Evolutionary conservation across 2,329 filamentous ascomycete genomes (phyloP), one percentile per base, ranked within the genome.

Genomic region (Pseudogymnoascus destructans): DNA sequence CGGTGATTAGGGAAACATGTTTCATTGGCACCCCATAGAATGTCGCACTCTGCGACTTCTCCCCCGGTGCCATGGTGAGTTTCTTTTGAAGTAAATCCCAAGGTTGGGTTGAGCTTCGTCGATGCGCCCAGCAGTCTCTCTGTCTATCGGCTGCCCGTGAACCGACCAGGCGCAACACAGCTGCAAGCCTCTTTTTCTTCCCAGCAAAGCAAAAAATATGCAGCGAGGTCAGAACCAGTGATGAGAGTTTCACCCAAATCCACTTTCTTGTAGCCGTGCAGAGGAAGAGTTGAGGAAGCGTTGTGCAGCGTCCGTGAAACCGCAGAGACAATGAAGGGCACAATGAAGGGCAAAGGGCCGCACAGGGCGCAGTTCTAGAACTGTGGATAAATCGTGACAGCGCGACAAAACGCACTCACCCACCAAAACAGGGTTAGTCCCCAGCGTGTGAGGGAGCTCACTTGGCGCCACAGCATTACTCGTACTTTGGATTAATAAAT

Each of bases 1-100:
- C 84, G 59, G 79, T 84, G 62, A 84, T 75, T 46, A 88, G 73
- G 57, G 84, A 86, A 27, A 85, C 70, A 68, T 84, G 80, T 75
- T 87, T 87, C 76, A 86, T 78, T 49, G 84, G 78, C 65, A 87
- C 67, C 61, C 84, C 83, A 65, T 82, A 63, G 8, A 64, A 33
- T 42, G 62, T 62, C 40, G 62, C 60, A 59, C 62, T 63, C 21
- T 61, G 57, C 38, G 63, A 59, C 64, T 61, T 61, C 35, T 65
- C 65, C 57, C 57, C 62, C 54, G 62, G 59, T 15, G 59, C 61
- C 62, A 66, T 64, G n/a, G 10, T 17, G 46, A 13, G 5, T 23
- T 30, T 52, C n/a, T 52, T 52, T 30, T 30, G 5, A 13, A 52
- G 15, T 30, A 19, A 52, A 52, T 52, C 25, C 46, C 46, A 52